These are phyloP conservation scores for Tinospora cordifolia DNA, from an alignment of 164 flowering plant species.

Conservation along the genomic window DNA sequence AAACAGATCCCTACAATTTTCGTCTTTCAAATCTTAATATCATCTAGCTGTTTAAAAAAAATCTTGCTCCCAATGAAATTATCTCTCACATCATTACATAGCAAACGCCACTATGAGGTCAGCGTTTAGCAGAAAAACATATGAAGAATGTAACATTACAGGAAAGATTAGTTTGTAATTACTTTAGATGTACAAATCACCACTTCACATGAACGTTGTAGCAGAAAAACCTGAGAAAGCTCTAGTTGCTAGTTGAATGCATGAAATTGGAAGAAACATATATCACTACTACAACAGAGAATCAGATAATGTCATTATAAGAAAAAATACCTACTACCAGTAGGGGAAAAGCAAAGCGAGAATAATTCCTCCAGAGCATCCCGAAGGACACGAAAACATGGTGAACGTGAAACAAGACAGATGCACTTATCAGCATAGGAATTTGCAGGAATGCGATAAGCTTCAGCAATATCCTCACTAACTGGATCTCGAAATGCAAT, in stretches of 20 bases:
- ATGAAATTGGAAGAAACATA: too few relatives aligned
- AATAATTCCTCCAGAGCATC: slow-evolving; percentile 78
- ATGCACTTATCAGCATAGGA: slow-evolving; percentile 98
- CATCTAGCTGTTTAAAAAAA: too few relatives aligned
- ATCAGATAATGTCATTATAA: too few relatives aligned
- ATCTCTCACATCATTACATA: too few relatives aligned
- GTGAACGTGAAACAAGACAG: slow-evolving; percentile 87
- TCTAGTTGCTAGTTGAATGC: too few relatives aligned
- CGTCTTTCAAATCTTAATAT: too few relatives aligned
- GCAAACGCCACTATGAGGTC: too few relatives aligned
- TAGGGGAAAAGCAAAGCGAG: slow-evolving; percentile 70
- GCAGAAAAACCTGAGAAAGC: too few relatives aligned
- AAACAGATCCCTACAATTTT: too few relatives aligned
- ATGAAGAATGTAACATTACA: neutral
- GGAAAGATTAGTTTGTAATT: neutral
- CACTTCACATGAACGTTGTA: neutral
- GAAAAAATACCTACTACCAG: slow-evolving; percentile 69
- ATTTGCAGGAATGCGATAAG: slow-evolving; percentile 74
- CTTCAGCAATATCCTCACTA: slow-evolving; percentile 87
- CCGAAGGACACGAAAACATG: slow-evolving; percentile 68
- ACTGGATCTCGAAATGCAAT: slow-evolving; percentile 96
- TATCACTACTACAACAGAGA: neutral
- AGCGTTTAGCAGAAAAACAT: too few relatives aligned
- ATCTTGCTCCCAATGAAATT: too few relatives aligned
- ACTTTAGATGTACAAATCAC: neutral